phyloP scores from a whole-genome alignment of 805 yeast species.

The Hanseniaspora clermontiae region DNA sequence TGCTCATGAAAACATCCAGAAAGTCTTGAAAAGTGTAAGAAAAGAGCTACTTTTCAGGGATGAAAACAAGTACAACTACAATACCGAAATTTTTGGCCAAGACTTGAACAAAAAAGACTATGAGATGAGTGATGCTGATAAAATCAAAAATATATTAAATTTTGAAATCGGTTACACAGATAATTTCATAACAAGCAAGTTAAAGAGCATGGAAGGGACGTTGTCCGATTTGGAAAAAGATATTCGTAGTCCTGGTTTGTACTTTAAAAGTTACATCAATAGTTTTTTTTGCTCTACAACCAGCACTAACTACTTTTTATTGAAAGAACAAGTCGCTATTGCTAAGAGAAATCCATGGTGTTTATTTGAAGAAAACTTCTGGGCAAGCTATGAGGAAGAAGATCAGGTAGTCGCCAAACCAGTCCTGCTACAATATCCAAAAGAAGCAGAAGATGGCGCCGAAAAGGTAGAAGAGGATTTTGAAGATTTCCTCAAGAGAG shows the following conservation, averaged over 20 bases:
- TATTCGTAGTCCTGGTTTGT: not conserved
- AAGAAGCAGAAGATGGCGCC: not conserved
- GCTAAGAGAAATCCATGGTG: conserved; percentile 19
- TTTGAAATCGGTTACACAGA: not conserved
- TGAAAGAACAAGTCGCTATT: conserved; percentile 18
- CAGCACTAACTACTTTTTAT: conserved; percentile 20
- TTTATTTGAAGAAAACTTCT: conserved; percentile 16
- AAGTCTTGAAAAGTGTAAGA: conserved; percentile 15
- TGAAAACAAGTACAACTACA: conserved; percentile 11
- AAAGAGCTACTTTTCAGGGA: conserved; percentile 17
- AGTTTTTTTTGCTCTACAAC: conserved; percentile 20
- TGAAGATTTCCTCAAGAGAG: not conserved
- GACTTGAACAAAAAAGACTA: conserved; percentile 22
- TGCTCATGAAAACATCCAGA: conserved; percentile 18
- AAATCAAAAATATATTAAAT: not conserved
- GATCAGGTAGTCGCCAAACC: not conserved
- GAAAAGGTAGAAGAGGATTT: not conserved
- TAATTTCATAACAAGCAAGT: not conserved
- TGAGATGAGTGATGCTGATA: conserved; percentile 16
- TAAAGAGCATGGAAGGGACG: not conserved
- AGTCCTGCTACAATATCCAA: not conserved
- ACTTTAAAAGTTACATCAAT: conserved; percentile 19
- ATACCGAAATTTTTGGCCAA: conserved; percentile 17
- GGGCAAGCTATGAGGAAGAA: not conserved
- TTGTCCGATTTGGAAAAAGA: not conserved